Conservation (phyloP, 257 asterid genomes). For the Solanum bukasovii region DNA sequence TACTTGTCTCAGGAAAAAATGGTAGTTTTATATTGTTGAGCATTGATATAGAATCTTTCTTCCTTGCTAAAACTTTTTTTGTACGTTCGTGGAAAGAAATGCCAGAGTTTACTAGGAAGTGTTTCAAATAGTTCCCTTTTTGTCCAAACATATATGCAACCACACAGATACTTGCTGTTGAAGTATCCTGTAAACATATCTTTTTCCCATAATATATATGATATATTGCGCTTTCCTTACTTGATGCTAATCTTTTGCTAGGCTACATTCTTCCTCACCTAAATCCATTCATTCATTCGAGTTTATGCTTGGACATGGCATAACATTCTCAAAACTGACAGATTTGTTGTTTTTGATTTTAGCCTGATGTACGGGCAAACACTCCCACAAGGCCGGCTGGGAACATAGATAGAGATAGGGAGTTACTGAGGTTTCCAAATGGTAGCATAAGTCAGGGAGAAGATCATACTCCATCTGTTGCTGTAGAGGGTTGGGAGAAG, state of each 20-base stretch:
- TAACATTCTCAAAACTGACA: conserved; percentile 18
- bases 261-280: neutral
- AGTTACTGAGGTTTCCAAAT: conserved; percentile 44
- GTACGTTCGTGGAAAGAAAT: neutral
- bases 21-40: neutral
- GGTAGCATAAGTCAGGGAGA: conserved; percentile 49
- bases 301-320: neutral
- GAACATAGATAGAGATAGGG: conserved; percentile 58
- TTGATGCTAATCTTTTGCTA: neutral
- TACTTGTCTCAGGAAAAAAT: neutral
- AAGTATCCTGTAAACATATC: neutral
- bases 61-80: neutral
- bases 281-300: neutral
- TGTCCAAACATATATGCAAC: neutral
- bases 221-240: neutral
- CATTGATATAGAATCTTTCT: neutral
- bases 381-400: conserved; percentile 52
- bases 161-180: neutral
- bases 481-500: conserved; percentile 88
- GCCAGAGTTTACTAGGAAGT: neutral
- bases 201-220: neutral
- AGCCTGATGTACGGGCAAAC: conserved; percentile 60
- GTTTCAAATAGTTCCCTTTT: neutral
- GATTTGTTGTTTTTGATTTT: conserved; percentile 10
- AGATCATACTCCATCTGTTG: conserved; percentile 43